Evolutionary conservation across 2,329 filamentous ascomycete genomes (phyloP).

Genomic region (Fusarium nygamai): DNA sequence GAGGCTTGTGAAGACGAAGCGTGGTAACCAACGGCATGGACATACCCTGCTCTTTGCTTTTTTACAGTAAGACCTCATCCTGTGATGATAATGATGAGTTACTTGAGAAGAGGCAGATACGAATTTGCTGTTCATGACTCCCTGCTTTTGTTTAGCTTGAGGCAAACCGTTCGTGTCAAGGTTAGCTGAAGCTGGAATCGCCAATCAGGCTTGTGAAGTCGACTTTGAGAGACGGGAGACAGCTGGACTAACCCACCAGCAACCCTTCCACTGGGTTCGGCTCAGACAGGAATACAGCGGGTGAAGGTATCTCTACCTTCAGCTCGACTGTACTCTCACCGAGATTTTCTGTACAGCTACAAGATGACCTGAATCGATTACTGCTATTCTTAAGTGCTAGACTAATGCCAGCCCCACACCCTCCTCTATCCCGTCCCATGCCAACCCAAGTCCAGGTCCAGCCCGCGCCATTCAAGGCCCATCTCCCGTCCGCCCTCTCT

Average conservation of each 20-base stretch:
- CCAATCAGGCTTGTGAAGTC: slow-evolving; percentile 20
- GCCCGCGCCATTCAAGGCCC: slow-evolving; percentile 16
- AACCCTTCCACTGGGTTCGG: slow-evolving; percentile 25
- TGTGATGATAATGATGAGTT: not conserved
- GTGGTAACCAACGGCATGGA: slow-evolving; percentile 14
- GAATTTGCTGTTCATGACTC: slow-evolving; percentile 17
- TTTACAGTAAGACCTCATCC: not conserved
- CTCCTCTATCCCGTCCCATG: slow-evolving; percentile 11
- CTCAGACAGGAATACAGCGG: not conserved
- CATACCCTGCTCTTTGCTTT: slow-evolving; percentile 1
- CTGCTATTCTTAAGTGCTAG: slow-evolving; percentile 30
- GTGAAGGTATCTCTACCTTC: slow-evolving; percentile 6
- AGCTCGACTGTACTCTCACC: fast-evolving
- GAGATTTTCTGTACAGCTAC: not conserved
- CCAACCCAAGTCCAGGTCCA: slow-evolving; percentile 10
- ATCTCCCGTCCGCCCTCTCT: slow-evolving; percentile 18
- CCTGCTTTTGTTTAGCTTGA: slow-evolving; percentile 13
- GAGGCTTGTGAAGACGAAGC: not conserved
- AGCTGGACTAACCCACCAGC: slow-evolving; percentile 13
- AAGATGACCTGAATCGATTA: slow-evolving; percentile 7
- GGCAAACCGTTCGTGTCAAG: slow-evolving; percentile 31
- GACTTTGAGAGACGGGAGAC: slow-evolving; percentile 16
- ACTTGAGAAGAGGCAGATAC: not conserved
- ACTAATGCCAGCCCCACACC: slow-evolving; percentile 24
- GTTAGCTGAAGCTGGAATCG: slow-evolving; percentile 2